These are phyloP conservation scores for Mortierella sp. DNA, from an alignment of 371 early-diverging fungal genomes.

Conservation along the genomic window DNA sequence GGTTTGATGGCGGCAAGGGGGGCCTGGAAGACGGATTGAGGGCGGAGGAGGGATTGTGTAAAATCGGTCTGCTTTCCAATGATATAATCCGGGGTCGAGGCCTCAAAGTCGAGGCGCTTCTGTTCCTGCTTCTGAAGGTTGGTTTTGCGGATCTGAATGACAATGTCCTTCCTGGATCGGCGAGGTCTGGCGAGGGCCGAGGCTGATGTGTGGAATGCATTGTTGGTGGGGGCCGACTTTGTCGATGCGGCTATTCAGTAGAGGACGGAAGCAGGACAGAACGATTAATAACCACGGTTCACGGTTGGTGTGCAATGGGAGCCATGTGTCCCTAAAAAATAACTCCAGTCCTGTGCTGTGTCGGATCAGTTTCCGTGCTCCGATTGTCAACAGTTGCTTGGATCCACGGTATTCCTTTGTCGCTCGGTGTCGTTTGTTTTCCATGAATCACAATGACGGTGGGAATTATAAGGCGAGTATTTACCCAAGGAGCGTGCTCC, in stretches of 20 bases:
- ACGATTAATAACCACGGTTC: background rate
- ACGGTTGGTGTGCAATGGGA: background rate
- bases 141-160: constrained; percentile 49
- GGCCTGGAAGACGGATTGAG: constrained; percentile 42
- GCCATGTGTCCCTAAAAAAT: background rate
- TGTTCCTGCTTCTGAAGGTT: constrained; percentile 47
- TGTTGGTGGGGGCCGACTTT: constrained; percentile 33
- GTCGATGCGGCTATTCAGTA: constrained; percentile 37
- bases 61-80: constrained; percentile 52
- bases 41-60: constrained; percentile 36
- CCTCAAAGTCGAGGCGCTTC: constrained; percentile 45
- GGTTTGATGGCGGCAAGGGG: constrained; percentile 51
- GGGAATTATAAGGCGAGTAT: background rate
- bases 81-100: constrained; percentile 51
- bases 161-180: constrained; percentile 57
- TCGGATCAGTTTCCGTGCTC: constrained; percentile 12
- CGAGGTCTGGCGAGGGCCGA: constrained; percentile 51
- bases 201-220: constrained; percentile 59
- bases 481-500: constrained; percentile 53
- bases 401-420: background rate
- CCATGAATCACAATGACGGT: background rate
- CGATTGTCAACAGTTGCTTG: background rate
- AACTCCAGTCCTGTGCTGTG: background rate
- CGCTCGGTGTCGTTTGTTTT: background rate
- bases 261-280: background rate